Evolutionary conservation across 75 land plant species (phyloP).

Genomic region (Cryptomeria japonica): DNA sequence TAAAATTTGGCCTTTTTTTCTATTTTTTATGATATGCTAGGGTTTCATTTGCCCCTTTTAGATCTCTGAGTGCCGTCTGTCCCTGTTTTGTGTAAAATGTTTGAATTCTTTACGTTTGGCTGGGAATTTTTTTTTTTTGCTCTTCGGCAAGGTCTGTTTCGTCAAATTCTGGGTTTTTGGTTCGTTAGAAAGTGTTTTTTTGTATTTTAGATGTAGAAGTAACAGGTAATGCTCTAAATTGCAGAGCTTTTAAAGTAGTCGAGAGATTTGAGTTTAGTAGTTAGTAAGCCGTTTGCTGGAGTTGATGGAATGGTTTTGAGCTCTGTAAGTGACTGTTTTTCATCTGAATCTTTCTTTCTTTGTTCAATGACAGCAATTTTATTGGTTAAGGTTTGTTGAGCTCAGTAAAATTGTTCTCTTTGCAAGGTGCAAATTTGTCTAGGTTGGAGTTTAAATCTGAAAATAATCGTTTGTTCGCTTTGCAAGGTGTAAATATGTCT

Average conservation of each 20-base stretch:
- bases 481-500: too few species aligned
- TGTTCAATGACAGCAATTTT: neutral
- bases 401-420: neutral
- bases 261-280: neutral
- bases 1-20: neutral
- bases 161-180: neutral
- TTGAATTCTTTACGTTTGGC: neutral
- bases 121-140: neutral
- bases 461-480: neutral
- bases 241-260: neutral
- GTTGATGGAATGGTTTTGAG: neutral
- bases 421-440: too few species aligned
- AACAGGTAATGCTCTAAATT: neutral
- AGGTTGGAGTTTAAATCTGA: too few species aligned
- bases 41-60: slow-evolving; percentile 13
- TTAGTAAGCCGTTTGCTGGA: neutral
- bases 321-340: neutral
- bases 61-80: neutral
- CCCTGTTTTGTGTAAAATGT: neutral
- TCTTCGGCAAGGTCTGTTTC: neutral
- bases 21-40: neutral
- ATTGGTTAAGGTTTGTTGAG: neutral
- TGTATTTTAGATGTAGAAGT: too few species aligned
- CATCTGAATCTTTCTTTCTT: neutral
- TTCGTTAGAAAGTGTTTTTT: neutral